Evolutionary conservation across 208 protist genomes (phyloP).

Genomic region (Novymonas esmeraldas): DNA sequence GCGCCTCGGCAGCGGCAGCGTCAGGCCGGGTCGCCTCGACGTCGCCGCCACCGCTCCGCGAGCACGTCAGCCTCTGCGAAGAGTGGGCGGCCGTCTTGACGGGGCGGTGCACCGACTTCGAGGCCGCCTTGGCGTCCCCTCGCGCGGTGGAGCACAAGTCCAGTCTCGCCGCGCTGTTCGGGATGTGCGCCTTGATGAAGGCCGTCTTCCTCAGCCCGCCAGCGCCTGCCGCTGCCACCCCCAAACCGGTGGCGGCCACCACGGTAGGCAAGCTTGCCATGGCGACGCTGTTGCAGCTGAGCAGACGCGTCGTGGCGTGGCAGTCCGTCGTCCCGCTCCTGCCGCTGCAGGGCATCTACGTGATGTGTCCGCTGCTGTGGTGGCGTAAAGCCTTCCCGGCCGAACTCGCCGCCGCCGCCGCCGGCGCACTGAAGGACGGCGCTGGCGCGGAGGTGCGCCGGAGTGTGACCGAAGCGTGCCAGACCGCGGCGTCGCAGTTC

Average conservation of each 20-base stretch:
- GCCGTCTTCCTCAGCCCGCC: slow-evolving; percentile 6
- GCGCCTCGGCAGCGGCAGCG: slow-evolving; percentile 1
- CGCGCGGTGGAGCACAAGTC: not conserved
- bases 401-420: slow-evolving; percentile 7
- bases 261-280: slow-evolving; percentile 6
- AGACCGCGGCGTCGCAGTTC: slow-evolving; percentile 11
- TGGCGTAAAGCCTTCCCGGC: slow-evolving; percentile 22
- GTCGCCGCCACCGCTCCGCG: slow-evolving; percentile 10
- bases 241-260: slow-evolving; percentile 1
- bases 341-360: slow-evolving; percentile 28
- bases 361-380: slow-evolving; percentile 30
- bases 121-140: slow-evolving; percentile 10
- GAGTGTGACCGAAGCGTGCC: slow-evolving; percentile 18
- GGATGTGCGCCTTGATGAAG: slow-evolving; percentile 6
- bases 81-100: slow-evolving; percentile 25
- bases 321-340: slow-evolving; percentile 24
- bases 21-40: not conserved
- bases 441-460: slow-evolving; percentile 9
- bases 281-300: slow-evolving; percentile 7
- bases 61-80: slow-evolving; percentile 14
- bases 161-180: slow-evolving; percentile 11
- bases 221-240: not conserved
- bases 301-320: slow-evolving; percentile 17
- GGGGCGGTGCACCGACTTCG: slow-evolving; percentile 16
- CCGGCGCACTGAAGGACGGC: slow-evolving; percentile 3